Evolutionary conservation across 75 land plant genomes (phyloP).

Genomic region (Selaginella tamariscina): DNA sequence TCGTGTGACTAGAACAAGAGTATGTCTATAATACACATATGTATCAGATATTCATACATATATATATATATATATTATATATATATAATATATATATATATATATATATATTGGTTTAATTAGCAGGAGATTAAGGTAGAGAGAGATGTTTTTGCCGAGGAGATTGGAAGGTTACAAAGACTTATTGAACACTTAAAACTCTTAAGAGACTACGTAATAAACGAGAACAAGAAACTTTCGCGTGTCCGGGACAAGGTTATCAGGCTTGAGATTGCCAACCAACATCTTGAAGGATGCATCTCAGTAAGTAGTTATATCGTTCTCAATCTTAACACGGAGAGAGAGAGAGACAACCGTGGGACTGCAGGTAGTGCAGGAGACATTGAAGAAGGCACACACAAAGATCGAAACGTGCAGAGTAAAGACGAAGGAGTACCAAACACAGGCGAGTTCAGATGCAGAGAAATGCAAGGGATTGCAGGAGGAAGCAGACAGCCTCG

Average conservation of each 20-base stretch:
- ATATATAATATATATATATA: background rate
- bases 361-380: background rate
- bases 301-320: background rate
- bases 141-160: slow-evolving; percentile 10
- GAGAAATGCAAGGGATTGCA: background rate
- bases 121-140: slow-evolving; percentile 4
- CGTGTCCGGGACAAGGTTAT: slow-evolving; percentile 4
- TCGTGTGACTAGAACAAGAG: slow-evolving; percentile 2
- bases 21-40: background rate
- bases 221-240: slow-evolving; percentile 6
- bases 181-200: background rate
- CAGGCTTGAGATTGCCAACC: background rate
- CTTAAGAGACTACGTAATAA: background rate
- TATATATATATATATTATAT: no score
- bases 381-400: background rate
- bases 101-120: background rate
- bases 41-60: background rate
- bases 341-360: no score
- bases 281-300: slow-evolving; percentile 5
- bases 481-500: background rate
- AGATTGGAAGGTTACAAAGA: slow-evolving; percentile 7
- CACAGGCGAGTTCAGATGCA: background rate
- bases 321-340: no score
- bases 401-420: background rate
- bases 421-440: background rate